These are phyloP conservation scores for Rhodosporidiobolus sp. DNA, from an alignment of 768 basidiomycete genomes.

Conservation along the genomic window DNA sequence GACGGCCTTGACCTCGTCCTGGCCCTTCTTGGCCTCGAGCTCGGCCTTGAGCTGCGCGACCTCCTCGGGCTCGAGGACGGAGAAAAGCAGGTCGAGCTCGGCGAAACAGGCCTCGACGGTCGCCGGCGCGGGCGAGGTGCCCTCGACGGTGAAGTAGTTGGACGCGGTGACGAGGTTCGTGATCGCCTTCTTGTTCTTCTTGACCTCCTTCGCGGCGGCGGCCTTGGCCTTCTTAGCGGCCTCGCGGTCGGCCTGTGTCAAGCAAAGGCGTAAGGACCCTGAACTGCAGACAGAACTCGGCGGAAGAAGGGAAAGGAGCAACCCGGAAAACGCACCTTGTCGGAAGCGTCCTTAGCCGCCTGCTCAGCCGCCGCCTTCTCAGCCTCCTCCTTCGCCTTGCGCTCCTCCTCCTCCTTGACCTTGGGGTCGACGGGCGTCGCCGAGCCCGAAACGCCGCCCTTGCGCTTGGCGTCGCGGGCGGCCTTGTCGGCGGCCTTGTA, in stretches of 20 bases:
- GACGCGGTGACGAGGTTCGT: constrained; percentile 49
- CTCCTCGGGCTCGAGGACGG: constrained; percentile 51
- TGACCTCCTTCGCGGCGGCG: constrained; percentile 49
- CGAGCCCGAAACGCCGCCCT: constrained; percentile 45
- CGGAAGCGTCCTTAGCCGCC: constrained; percentile 60
- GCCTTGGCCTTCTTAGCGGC: constrained; percentile 86
- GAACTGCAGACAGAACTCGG: no score
- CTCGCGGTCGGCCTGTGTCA: constrained; percentile 67
- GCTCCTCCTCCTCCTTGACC: constrained; percentile 56
- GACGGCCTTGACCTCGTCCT: constrained; percentile 47
- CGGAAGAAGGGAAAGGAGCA: neutral
- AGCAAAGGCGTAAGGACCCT: neutral
- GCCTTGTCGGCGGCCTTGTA: constrained; percentile 97
- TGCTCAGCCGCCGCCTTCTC: constrained; percentile 69
- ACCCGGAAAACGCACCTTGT: constrained; percentile 61
- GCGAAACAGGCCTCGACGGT: constrained; percentile 51
- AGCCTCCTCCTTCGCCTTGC: constrained; percentile 53
- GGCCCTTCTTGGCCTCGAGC: constrained; percentile 49
- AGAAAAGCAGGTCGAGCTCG: constrained; percentile 51
- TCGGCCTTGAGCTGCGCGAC: constrained; percentile 50
- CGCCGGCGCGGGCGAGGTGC: constrained; percentile 48
- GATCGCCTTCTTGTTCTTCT: constrained; percentile 48
- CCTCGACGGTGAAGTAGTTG: constrained; percentile 53
- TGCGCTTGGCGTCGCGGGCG: constrained; percentile 78
- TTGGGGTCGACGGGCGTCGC: constrained; percentile 48